These are phyloP conservation scores for Acmispon strigosus DNA, from an alignment of 306 rosid species.

Conservation along the genomic window DNA sequence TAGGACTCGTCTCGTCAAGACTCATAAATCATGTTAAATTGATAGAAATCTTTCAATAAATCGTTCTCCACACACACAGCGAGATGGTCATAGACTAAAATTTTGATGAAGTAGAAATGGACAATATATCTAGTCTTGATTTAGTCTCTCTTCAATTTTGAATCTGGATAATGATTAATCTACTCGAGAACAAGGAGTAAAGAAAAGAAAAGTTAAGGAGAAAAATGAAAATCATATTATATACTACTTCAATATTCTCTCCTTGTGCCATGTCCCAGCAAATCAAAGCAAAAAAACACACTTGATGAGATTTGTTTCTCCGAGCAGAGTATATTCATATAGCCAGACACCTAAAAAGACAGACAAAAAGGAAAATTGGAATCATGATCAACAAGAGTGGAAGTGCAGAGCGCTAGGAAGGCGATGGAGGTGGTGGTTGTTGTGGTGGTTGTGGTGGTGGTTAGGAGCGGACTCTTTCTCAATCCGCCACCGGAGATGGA, in stretches of 20 bases:
- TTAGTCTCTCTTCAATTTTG: too few species aligned
- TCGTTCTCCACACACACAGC: too few species aligned
- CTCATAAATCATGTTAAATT: too few species aligned
- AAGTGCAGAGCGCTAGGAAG: constrained; percentile 42
- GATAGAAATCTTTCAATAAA: too few species aligned
- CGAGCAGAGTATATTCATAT: background rate
- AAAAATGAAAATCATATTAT: background rate
- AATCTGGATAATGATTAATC: background rate
- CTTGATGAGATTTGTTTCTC: background rate
- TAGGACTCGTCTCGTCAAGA: too few species aligned
- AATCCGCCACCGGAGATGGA: constrained; percentile 58
- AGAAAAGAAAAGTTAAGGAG: background rate
- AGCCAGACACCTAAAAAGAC: background rate
- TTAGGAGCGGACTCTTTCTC: constrained; percentile 37
- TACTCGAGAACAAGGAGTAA: background rate
- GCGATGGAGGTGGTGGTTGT: constrained; percentile 8
- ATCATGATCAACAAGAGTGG: constrained; percentile 37
- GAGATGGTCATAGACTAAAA: too few species aligned
- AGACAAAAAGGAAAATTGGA: background rate
- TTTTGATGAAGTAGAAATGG: too few species aligned
- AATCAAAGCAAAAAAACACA: constrained; percentile 3
- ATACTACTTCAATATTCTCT: background rate
- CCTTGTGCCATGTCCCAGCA: background rate
- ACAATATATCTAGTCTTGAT: too few species aligned
- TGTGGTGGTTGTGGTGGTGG: constrained; percentile 5